Evolutionary conservation across 129 eudicot species (phyloP), one percentile per base, ranked within the genome.

Genomic region (Flaveria linearis): DNA sequence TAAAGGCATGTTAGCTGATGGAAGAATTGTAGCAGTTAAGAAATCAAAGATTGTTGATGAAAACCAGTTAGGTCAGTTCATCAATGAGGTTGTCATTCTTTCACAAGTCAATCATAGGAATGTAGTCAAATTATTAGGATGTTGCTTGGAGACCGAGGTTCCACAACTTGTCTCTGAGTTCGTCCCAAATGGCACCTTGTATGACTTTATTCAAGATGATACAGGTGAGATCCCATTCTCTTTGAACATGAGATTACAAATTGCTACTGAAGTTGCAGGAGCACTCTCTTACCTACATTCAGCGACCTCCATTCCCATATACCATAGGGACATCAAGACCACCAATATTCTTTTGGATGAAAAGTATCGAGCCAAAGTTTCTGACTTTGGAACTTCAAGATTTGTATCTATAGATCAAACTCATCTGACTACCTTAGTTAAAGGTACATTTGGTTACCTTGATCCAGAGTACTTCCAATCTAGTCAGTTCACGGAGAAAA

Each of bases 311-410:
- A 65, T 65, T 36, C 70, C 70, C n/a, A 65, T 65, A 36, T 65
- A 65, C 14, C 70, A 65, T 36, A 33, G 70, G 70, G 70, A 65
- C 26, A 65, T 65, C 70, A 65, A 65, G 49, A 33, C 70, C 14
- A 65, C 47, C 7, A 36, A 65, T n/a, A 65, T 65, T 6, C 70
- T 65, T n/a, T 33, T 65, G 49, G 70, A 65, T 65, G 70, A 65
- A 65, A 65, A 65, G 46, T 65, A 33, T 13, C 36, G 70, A 3
- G 70, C 70, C 22, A 65, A 65, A 39, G 70, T 65, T 36, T 65
- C 70, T 36, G 70, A 65, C 70, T 65, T 65, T 36, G 70, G 70
- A n/a, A 65, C 70, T 65, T 65, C 70, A 2, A 65, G 15, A n/a
- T 65, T 65, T 2, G 70, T 65, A 65, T 36, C 70, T 13, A 8